Base-by-base conservation (phyloP, 75 land plant species). In the Cryptomeria japonica region DNA sequence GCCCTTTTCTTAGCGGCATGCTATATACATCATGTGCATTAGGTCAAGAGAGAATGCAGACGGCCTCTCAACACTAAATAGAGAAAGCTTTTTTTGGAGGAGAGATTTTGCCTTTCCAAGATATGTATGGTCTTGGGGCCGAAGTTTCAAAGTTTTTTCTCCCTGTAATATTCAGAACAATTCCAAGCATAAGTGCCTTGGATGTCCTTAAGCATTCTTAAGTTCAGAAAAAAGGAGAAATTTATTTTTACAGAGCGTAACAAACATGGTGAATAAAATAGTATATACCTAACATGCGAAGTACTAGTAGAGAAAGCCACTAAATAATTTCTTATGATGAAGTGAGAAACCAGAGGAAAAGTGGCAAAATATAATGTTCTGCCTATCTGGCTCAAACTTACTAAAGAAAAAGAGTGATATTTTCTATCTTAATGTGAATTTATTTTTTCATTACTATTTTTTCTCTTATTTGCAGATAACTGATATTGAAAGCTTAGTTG, bases 401-500 rank as follows among this genome's bases (percentile, higher is more conserved):
- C 12, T 3, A 75, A 75, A 11, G 38, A 75, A 75, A 75, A 12
- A 12, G 77, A 34, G 34, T 47, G 0, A 47, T 12, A 14, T 64
- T 25, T 64, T 25, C 70, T 64, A 64, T 39, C 82, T 79, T 19
- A 25, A 39, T 79, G 51, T n/a, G 25, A 42, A 25, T 82, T 3
- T 28, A 4, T 11, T 82, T 32, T 85, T 1, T 49, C 41, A 41
- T 56, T n/a, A 86, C 36, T 37, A 18, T 42, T 8, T 38, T 79
- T 64, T 42, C 47, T 42, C 75, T 12, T 34, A 58, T n/a, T 38
- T 86, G 34, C 89, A 95, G 98, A 93, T 95, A 12, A 89, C 97
- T 38, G 97, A 98, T 87, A 94, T 98, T 82, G 99, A 98, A 87
- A 97, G 90, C 79, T 90, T 98, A 85, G 92, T 98, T 31, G 95